Base-by-base conservation (phyloP, 176 grass and related monocot species). In the Dactylis glomerata region DNA sequence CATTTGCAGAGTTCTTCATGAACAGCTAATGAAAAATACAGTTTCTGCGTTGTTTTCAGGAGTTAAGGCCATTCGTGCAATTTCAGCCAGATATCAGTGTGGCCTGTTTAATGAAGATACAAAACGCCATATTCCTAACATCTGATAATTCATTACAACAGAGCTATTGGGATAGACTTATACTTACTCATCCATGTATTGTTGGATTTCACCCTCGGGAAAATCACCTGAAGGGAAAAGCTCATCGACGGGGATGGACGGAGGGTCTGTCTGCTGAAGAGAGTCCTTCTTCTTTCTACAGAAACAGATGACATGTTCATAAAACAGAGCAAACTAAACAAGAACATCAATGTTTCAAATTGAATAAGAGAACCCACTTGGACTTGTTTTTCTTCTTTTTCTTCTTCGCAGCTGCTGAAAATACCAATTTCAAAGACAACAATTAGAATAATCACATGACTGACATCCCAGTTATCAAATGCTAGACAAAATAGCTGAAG, bases 301-400 rank as follows among this genome's bases (percentile, higher is more conserved):
- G 0, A 79, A 38, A 28, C 36, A 88, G n/a, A 41, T 72, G 61
- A 8, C 5, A 86, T 42, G 65, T 13, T 62, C 4, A 5, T 56
- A 59, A 91, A 63, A 81, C 16, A 52, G 40, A 80, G 44, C 10
- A 84, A 47, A 82, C 0, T 5, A 77, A 89, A 64, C 32, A 78
- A 66, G 31, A 52, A 78, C 42, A 42, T 74, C 55, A 70, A 68
- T 78, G 5, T 3, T 72, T 52, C 10, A 77, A 22, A 82, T 1
- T 66, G 17, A 87, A 85, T 37, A 88, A 47, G 3, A 28, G 13
- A 72, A 83, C 84, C 40, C 58, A 93, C 91, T 93, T 93, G 57
- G 94, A 41, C 89, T 92, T 91, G 73, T 40, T 96, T 76, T 96
- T 96, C 91, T 96, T 96, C 86, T 91, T 96, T 70, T 96, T 96